Evolutionary conservation across 306 rosid species (phyloP).

Genomic region (Dicorynia guianensis): DNA sequence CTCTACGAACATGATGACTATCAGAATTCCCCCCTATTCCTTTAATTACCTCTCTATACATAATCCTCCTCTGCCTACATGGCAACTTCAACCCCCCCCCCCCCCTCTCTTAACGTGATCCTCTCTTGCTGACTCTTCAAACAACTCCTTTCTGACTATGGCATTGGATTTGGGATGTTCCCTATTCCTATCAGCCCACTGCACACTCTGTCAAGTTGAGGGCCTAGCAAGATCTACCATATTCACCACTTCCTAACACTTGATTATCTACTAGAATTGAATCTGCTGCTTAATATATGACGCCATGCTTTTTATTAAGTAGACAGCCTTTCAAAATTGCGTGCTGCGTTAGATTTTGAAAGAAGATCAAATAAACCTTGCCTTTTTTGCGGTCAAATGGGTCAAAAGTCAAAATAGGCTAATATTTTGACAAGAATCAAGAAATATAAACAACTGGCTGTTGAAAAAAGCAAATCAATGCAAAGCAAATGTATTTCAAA

Average conservation of each 20-base stretch:
- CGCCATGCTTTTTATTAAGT: background rate
- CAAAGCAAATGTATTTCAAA: background rate
- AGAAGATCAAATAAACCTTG: background rate
- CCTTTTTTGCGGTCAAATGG: conserved; percentile 8
- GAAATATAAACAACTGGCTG: background rate
- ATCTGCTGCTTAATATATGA: background rate
- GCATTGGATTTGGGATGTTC: too few species aligned
- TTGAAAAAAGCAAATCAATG: background rate
- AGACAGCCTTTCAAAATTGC: background rate
- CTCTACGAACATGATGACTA: too few species aligned
- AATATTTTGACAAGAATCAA: background rate
- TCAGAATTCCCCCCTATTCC: too few species aligned
- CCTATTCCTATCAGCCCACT: too few species aligned
- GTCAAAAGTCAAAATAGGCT: background rate
- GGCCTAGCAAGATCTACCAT: background rate
- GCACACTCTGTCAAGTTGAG: too few species aligned
- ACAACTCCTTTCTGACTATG: too few species aligned
- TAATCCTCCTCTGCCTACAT: too few species aligned
- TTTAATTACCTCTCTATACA: too few species aligned
- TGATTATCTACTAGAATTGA: background rate
- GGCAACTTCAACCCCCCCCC: too few species aligned
- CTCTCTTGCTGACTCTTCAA: too few species aligned
- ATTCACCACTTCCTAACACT: background rate
- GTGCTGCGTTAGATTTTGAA: background rate
- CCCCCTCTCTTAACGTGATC: too few species aligned